Conservation (phyloP, 2,329 filamentous ascomycete species). For the Xylaria sp. region DNA sequence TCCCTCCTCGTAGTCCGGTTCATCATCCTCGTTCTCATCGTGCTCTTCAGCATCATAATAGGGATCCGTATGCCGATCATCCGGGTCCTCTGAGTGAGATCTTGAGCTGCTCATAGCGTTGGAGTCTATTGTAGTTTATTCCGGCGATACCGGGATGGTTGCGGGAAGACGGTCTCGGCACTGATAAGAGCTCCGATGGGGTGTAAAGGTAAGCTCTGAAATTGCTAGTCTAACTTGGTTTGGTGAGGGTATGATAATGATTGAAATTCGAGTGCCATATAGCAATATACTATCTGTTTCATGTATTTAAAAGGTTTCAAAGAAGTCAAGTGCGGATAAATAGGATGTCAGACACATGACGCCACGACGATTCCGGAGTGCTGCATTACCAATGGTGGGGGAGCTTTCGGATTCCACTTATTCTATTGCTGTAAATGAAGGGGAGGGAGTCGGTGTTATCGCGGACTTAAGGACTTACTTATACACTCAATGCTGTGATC, state of each 20-base stretch:
- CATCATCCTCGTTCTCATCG: conserved; percentile 43
- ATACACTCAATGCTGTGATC: neutral
- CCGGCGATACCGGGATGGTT: conserved; percentile 29
- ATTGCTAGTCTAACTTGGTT: neutral
- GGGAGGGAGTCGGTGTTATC: conserved; percentile 35
- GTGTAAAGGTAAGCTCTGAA: neutral
- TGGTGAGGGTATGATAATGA: neutral
- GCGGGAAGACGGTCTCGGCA: conserved; percentile 28
- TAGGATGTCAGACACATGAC: conserved; percentile 39
- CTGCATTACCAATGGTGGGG: conserved; percentile 23
- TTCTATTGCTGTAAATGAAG: neutral
- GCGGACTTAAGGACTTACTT: conserved; percentile 39
- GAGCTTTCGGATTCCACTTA: neutral
- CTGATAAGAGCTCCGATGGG: conserved; percentile 19
- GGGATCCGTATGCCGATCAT: conserved; percentile 40
- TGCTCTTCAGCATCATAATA: conserved; percentile 45
- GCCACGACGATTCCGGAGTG: conserved; percentile 36
- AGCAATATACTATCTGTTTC: neutral
- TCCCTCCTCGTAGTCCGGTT: conserved; percentile 40
- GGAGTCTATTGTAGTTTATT: neutral
- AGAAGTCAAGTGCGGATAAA: conserved; percentile 28
- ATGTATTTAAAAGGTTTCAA: neutral
- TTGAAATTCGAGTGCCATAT: neutral
- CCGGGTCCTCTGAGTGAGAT: conserved; percentile 39
- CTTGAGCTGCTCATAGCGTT: conserved; percentile 43